Percentiles rank a stretch among this genome's conserved stretches.
Conservation (phyloP, 345 rosid species). For the Salix koriyanagi region DNA sequence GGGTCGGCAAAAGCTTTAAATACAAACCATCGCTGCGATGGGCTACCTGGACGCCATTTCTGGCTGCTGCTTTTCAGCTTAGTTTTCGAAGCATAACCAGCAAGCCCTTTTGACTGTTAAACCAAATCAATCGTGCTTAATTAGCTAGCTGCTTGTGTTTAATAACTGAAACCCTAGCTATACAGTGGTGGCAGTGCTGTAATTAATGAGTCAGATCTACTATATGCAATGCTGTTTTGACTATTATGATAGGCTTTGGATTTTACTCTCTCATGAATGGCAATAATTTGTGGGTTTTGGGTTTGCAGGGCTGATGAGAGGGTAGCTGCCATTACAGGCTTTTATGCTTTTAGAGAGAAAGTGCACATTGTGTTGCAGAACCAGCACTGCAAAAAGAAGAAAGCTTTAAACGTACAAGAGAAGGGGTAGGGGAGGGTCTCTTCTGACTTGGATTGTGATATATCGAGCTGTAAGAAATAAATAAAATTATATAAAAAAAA, state of each 20-base stretch:
- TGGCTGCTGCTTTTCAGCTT: constrained; percentile 20
- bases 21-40: constrained; percentile 25
- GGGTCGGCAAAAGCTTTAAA: constrained; percentile 35
- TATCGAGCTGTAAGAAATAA: constrained; percentile 38
- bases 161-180: too few species aligned
- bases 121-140: background rate
- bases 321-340: constrained; percentile 49
- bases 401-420: constrained; percentile 39
- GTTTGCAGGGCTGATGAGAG: constrained; percentile 37
- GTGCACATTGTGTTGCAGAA: background rate
- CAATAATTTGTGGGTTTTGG: constrained; percentile 16
- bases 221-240: background rate
- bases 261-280: too few species aligned
- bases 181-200: too few species aligned
- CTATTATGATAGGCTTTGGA: background rate
- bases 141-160: too few species aligned
- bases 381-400: constrained; percentile 47
- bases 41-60: constrained; percentile 18
- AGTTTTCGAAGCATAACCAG: constrained; percentile 26
- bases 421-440: constrained; percentile 12
- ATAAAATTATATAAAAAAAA: constrained; percentile 11
- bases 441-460: constrained; percentile 84
- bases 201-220: too few species aligned
- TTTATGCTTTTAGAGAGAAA: constrained; percentile 49
- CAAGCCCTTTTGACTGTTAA: constrained; percentile 1